phyloP scores from a whole-genome alignment of 1,139 yeast species.

The Zygoascus hellenicus region DNA sequence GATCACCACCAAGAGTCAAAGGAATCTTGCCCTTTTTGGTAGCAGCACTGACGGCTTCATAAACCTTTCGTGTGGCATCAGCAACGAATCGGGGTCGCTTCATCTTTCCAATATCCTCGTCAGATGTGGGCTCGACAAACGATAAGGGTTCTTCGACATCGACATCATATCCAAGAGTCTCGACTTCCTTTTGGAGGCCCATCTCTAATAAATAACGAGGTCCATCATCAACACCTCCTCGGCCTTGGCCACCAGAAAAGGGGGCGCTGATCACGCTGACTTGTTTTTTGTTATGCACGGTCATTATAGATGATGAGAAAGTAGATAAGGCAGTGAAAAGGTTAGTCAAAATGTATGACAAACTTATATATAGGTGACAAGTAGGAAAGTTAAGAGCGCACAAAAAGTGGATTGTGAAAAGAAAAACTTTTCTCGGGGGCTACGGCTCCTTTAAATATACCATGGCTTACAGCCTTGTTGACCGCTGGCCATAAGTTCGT shows the following conservation, averaged over 20 bases:
- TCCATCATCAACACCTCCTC: constrained; percentile 88
- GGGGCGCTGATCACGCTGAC: constrained; percentile 65
- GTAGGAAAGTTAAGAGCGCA: not conserved
- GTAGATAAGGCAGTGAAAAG: not conserved
- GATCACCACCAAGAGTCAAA: constrained; percentile 92
- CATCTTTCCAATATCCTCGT: constrained; percentile 43
- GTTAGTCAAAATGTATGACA: not conserved
- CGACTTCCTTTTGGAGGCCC: constrained; percentile 61
- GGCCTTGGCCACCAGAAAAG: constrained; percentile 95
- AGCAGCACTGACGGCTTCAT: constrained; percentile 53
- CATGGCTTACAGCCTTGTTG: constrained; percentile 1
- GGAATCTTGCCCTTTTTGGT: constrained; percentile 58
- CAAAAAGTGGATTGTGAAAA: not conserved
- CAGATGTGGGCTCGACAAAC: constrained; percentile 32
- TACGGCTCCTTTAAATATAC: not conserved
- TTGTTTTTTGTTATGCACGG: constrained; percentile 13
- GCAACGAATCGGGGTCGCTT: constrained; percentile 77
- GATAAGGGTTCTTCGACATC: constrained; percentile 52
- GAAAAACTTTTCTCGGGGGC: not conserved
- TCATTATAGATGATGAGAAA: not conserved
- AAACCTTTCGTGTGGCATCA: constrained; percentile 60
- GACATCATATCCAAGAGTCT: constrained; percentile 68
- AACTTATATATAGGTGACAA: not conserved
- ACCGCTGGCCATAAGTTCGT: not conserved
- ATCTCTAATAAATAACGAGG: constrained; percentile 73